Conservation (phyloP, 1,139 yeast species). For the Geotrichum restrictum region DNA sequence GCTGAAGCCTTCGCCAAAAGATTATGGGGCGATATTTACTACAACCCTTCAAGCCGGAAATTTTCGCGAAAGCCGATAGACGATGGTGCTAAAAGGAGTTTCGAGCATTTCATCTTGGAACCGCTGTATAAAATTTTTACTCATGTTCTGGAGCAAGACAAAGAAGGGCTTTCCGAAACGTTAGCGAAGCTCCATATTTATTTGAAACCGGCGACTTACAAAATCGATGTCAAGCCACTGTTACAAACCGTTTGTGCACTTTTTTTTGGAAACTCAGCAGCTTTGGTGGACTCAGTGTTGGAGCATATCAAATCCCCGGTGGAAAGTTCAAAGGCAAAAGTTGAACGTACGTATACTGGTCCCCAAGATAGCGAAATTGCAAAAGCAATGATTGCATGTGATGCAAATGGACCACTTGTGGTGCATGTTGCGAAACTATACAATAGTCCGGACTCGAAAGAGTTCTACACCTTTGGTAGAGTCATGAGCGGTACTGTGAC, state of each 20-base stretch:
- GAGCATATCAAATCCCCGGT: slow-evolving; percentile 44
- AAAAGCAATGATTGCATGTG: slow-evolving; percentile 32
- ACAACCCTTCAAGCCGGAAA: slow-evolving; percentile 43
- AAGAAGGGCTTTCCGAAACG: slow-evolving; percentile 42
- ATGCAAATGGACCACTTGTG: slow-evolving; percentile 44
- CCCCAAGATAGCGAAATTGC: slow-evolving; percentile 29
- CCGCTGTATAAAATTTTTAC: slow-evolving; percentile 79
- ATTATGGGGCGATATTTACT: slow-evolving; percentile 78
- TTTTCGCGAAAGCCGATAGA: slow-evolving; percentile 45
- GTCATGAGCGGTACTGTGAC: slow-evolving; percentile 58
- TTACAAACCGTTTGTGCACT: slow-evolving; percentile 51
- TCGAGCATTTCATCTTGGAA: slow-evolving; percentile 63
- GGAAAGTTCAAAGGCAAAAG: slow-evolving; percentile 33
- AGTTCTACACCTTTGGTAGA: slow-evolving; percentile 55
- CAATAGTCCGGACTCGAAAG: slow-evolving; percentile 47
- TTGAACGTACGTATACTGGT: slow-evolving; percentile 32
- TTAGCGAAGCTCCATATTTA: slow-evolving; percentile 43
- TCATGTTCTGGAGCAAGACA: slow-evolving; percentile 54
- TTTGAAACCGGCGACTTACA: slow-evolving; percentile 33
- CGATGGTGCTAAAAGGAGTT: slow-evolving; percentile 47
- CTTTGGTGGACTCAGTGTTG: slow-evolving; percentile 53
- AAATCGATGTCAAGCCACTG: slow-evolving; percentile 55
- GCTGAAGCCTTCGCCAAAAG: slow-evolving; percentile 47
- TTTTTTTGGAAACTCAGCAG: slow-evolving; percentile 53
- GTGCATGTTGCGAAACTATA: slow-evolving; percentile 63